Evolutionary conservation across 2,329 filamentous ascomycete genomes (phyloP), one percentile per base, ranked within the genome.

Genomic region (Penicillium sclerotigenum): DNA sequence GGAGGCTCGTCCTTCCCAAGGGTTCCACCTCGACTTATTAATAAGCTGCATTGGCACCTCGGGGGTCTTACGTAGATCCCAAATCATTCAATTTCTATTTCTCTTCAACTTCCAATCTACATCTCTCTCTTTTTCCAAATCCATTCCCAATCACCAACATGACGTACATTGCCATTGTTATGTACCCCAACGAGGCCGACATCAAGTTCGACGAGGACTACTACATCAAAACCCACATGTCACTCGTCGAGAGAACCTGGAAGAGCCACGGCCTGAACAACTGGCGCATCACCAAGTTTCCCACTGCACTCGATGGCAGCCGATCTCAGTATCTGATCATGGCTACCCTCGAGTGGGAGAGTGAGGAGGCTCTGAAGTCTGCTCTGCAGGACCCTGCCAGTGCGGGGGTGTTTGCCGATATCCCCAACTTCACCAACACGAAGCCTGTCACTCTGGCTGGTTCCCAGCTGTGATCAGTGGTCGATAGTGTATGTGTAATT

Each of bases 381-480:
- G 62, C 58, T 18, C 34, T 58, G 13, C 22, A 54, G 28, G 40
- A 48, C 20, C 48, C 59, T 11, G 48, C 47, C 16, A 29, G 28
- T 28, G 36, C 58, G 11, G 36, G 14, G 22, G 41, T 66, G 33
- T 65, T 66, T 18, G 59, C 6, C 13, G 64, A 66, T 49, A 55
- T 66, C 33, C 49, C 62, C 47, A 66, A 66, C 53, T 66, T 66
- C 58, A 66, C 62, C 58, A 66, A 66, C 51, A 37, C 24, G 52
- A 37, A 57, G 37, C 61, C 64, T 37, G 36, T 66, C 20, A 65
- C 62, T 38, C 20, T 66, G 31, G 55, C 55, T 13, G 64, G 64
- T 31, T 13, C 11, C 13, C 31, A 34, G 9, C 50, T 61, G 6
- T 31, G 13, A 38, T 22, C 13, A 4, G 5, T 29, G 8, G 13